Evolutionary conservation across 176 grass and related monocot genomes (phyloP), one percentile per base, ranked within the genome.

Genomic region (Puccinellia tenuiflora): DNA sequence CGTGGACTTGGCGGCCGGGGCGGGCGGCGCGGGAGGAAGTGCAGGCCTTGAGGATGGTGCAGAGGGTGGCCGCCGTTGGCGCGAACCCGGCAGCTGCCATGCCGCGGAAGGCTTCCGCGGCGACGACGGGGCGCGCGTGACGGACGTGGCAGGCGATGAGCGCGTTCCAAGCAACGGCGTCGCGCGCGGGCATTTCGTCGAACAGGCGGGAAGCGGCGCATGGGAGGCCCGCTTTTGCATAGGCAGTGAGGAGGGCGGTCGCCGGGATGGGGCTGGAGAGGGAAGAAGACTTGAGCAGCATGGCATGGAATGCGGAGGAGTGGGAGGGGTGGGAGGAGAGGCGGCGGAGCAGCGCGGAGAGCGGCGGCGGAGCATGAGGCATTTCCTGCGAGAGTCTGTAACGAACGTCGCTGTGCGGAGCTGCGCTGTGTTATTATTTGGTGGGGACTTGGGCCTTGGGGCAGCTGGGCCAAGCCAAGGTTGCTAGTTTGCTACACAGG

Each of bases 91-190:
- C 57, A 25, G 57, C 64, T 5, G 52, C 60, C 89, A 90, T 90
- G 29, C 55, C 34, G 40, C 75, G 81, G 61, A 90, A 84, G 61
- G 75, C 75, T 7, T 75, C 29, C 8, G 79, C 15, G 9, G 84
- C 88, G 0, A 79, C 65, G 18, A 17, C 59, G 17, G 73, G 34
- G 73, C 78, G 78, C 42, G 56, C 60, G 52, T 89, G 84, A 35
- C 87, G 81, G 67, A 89, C 87, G 25, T 87, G 77, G 53, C 87
- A 91, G 20, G 87, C 65, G 12, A 91, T 79, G 73, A 89, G 78
- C 40, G 84, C 84, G 84, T 94, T 94, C 92, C 92, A 94, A 2
- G 92, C 45, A 68, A 94, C 67, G 29, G 87, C 24, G 53, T 91
- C 89, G 43, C 87, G 68, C 1, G 17, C 40, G 12, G 92, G 73